A percentile compares a stretch with the other conserved stretches of the same genome.
These are phyloP conservation scores for Linum usitatissimum DNA, from an alignment of 345 rosid genomes.

Conservation along the genomic window DNA sequence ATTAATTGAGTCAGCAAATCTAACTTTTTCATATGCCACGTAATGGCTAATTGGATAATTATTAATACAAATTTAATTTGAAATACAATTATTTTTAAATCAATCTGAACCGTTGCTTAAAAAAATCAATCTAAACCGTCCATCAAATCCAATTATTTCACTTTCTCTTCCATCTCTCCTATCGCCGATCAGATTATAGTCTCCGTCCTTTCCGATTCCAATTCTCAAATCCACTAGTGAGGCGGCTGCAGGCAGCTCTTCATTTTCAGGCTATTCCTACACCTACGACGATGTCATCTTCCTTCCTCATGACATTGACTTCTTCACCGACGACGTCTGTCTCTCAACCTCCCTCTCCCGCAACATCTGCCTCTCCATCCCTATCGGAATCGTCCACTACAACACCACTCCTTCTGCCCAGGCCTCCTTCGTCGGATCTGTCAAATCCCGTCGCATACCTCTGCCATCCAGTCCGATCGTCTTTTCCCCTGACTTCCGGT, in stretches of 20 bases:
- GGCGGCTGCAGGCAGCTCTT: constrained; percentile 51
- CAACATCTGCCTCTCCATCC: constrained; percentile 56
- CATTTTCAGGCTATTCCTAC: constrained; percentile 67
- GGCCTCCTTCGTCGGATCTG: constrained; percentile 48
- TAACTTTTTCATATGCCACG: too few species aligned
- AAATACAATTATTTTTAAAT: too few species aligned
- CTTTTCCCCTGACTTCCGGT: constrained; percentile 34
- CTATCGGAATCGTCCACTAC: constrained; percentile 72
- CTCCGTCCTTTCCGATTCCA: too few species aligned
- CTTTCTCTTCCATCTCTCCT: too few species aligned
- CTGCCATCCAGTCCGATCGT: constrained; percentile 43
- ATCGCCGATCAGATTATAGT: too few species aligned
- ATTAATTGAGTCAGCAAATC: too few species aligned
- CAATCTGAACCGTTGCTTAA: too few species aligned
- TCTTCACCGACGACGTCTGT: constrained; percentile 69
- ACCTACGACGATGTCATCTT: constrained; percentile 86
- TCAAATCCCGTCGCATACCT: constrained; percentile 62
- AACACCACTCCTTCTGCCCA: constrained; percentile 52
- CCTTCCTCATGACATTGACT: constrained; percentile 86
- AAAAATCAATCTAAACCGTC: too few species aligned
- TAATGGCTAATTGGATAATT: too few species aligned
- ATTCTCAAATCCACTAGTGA: too few species aligned
- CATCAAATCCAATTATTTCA: too few species aligned
- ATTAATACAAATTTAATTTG: too few species aligned
- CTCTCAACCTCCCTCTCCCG: constrained; percentile 60